These are phyloP conservation scores for Pythium aristosporum DNA, from an alignment of 352 stramenopile genomes.

Conservation along the genomic window DNA sequence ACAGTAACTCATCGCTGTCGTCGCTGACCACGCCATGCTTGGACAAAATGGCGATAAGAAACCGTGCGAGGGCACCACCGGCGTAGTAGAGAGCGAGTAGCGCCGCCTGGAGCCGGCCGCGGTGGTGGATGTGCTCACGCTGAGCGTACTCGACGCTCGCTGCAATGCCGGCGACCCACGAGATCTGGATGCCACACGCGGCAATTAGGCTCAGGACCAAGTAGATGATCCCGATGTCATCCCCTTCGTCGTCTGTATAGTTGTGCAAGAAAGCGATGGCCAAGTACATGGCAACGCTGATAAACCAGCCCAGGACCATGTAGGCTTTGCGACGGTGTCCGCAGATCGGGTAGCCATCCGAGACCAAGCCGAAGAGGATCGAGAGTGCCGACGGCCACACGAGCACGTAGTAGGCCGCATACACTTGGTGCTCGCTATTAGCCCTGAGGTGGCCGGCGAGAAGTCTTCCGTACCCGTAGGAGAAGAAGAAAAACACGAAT, in stretches of 20 bases:
- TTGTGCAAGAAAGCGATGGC: slow-evolving; percentile 7
- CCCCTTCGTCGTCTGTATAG: slow-evolving; percentile 5
- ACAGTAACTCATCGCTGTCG: neutral
- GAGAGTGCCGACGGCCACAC: slow-evolving; percentile 58
- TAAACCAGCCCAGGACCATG: slow-evolving; percentile 55
- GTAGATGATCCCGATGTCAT: slow-evolving; percentile 6
- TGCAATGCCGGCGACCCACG: slow-evolving; percentile 18
- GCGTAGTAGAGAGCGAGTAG: slow-evolving; percentile 14
- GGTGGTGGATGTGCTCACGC: slow-evolving; percentile 24
- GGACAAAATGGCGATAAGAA: neutral
- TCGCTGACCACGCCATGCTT: neutral
- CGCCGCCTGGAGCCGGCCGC: slow-evolving; percentile 22
- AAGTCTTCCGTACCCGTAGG: slow-evolving; percentile 16
- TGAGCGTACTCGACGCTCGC: slow-evolving; percentile 31
- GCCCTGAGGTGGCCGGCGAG: slow-evolving; percentile 17
- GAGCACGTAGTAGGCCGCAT: slow-evolving; percentile 30
- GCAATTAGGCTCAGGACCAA: slow-evolving; percentile 17
- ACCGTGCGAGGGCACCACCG: slow-evolving; percentile 4
- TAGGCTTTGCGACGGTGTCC: slow-evolving; percentile 75
- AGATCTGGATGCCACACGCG: slow-evolving; percentile 25
- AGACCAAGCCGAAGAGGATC: slow-evolving; percentile 69
- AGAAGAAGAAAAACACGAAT: slow-evolving; percentile 24
- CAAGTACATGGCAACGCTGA: slow-evolving; percentile 14
- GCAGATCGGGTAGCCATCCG: slow-evolving; percentile 57
- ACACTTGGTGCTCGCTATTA: slow-evolving; percentile 11